phyloP scores from a whole-genome alignment of 257 asterid species.

The Solanum etuberosum region DNA sequence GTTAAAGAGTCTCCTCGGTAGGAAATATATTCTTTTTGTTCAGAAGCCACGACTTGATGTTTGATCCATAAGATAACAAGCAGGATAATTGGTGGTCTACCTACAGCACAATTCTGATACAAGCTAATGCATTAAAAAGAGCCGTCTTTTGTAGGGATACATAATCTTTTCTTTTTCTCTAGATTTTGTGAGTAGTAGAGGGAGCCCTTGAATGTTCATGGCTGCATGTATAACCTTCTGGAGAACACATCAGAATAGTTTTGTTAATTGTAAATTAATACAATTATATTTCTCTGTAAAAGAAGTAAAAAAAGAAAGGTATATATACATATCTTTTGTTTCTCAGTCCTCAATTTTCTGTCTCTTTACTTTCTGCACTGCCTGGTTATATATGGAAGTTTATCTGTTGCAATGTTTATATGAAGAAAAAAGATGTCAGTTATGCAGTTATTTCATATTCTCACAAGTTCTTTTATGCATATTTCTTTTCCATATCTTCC shows the following conservation, averaged over 20 bases:
- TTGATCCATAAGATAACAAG: background rate
- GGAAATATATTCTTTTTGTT: background rate
- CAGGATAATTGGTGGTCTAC: background rate
- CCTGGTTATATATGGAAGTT: background rate
- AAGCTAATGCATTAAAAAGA: background rate
- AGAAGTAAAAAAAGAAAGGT: background rate
- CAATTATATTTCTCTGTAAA: background rate
- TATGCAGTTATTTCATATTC: background rate
- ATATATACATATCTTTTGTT: background rate
- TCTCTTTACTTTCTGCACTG: background rate
- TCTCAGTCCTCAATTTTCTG: background rate
- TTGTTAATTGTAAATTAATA: slow-evolving; percentile 1
- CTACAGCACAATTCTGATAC: background rate
- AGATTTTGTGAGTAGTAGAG: background rate
- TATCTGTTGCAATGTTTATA: background rate
- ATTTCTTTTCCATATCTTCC: background rate
- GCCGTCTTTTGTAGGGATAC: background rate
- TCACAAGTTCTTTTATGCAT: background rate
- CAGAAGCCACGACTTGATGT: background rate
- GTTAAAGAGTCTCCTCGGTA: background rate
- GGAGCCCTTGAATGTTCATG: background rate
- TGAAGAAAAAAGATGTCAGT: background rate
- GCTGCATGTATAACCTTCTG: background rate
- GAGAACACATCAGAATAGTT: background rate
- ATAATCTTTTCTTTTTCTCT: background rate